A percentile compares a stretch with the other conserved stretches of the same genome.
Evolutionary conservation across 129 eudicot genomes (phyloP).

Genomic region (Tagetes erecta): DNA sequence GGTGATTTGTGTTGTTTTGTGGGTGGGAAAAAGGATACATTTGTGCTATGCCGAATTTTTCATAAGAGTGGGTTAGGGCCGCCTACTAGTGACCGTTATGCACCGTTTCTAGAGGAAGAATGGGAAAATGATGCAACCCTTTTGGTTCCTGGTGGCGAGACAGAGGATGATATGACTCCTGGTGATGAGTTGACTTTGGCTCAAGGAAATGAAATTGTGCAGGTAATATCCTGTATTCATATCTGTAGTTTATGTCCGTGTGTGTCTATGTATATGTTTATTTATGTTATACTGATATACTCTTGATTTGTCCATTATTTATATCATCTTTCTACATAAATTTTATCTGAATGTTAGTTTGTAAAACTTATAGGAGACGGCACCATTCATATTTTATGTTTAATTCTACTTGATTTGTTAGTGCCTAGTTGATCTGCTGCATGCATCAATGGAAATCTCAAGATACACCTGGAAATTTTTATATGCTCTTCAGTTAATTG

Average conservation of each 20-base stretch:
- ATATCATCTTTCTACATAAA: background rate
- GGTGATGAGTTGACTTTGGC: constrained; percentile 55
- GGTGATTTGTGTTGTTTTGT: constrained; percentile 28
- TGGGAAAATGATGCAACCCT: constrained; percentile 75
- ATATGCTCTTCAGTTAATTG: background rate
- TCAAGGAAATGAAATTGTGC: constrained; percentile 51
- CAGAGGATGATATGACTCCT: constrained; percentile 61
- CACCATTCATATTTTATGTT: background rate
- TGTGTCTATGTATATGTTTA: background rate
- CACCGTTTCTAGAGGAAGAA: constrained; percentile 92
- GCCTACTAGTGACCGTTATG: constrained; percentile 88
- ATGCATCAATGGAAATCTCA: constrained; percentile 7
- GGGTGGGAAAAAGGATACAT: constrained; percentile 61
- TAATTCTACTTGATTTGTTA: background rate
- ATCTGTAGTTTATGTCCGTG: background rate
- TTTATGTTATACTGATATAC: background rate
- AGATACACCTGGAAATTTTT: background rate
- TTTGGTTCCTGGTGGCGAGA: constrained; percentile 69
- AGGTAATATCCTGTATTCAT: constrained; percentile 40
- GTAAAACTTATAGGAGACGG: background rate
- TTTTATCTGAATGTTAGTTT: background rate
- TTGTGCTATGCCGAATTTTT: constrained; percentile 87
- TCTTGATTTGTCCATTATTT: background rate
- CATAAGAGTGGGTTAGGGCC: constrained; percentile 92
- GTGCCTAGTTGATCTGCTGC: background rate